A percentile compares a stretch with the other conserved stretches of the same genome.
Evolutionary conservation across 2,329 filamentous ascomycete genomes (phyloP).

Genomic region (Samsoniella hepiali): DNA sequence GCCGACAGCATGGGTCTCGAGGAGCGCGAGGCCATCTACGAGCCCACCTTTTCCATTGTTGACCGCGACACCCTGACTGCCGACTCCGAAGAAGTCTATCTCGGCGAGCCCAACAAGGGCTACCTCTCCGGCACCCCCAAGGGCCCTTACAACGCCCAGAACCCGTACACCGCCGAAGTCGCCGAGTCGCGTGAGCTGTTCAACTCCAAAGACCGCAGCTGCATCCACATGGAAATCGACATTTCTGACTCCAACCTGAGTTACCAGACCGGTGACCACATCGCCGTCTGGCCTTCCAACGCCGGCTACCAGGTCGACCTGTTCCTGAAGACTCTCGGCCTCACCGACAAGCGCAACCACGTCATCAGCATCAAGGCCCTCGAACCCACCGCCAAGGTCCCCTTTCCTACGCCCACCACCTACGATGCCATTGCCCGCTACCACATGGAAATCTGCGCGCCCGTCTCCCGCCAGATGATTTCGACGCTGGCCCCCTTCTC

Average conservation of each 20-base stretch:
- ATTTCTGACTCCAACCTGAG: constrained; percentile 83
- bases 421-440: constrained; percentile 92
- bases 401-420: constrained; percentile 94
- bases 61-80: constrained; percentile 71
- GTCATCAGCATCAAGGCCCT: constrained; percentile 88
- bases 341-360: constrained; percentile 71
- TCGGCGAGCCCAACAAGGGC: constrained; percentile 94
- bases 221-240: constrained; percentile 93
- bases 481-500: constrained; percentile 84
- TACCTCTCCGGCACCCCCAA: constrained; percentile 82
- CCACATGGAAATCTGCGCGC: constrained; percentile 93
- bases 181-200: constrained; percentile 89
- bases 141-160: constrained; percentile 93
- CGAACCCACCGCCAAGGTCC: constrained; percentile 93
- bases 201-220: constrained; percentile 85
- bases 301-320: constrained; percentile 87
- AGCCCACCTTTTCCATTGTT: constrained; percentile 81
- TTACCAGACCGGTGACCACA: constrained; percentile 96
- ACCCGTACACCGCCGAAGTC: constrained; percentile 94
- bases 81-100: constrained; percentile 79
- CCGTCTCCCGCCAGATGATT: constrained; percentile 93
- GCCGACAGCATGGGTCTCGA: constrained; percentile 81
- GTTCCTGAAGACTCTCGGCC: constrained; percentile 75
- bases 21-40: constrained; percentile 94
- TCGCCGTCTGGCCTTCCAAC: constrained; percentile 97